Evolutionary conservation across 2,329 filamentous ascomycete species (phyloP), one percentile per base, ranked within the genome.

Genomic region (Xylariaceae sp.): DNA sequence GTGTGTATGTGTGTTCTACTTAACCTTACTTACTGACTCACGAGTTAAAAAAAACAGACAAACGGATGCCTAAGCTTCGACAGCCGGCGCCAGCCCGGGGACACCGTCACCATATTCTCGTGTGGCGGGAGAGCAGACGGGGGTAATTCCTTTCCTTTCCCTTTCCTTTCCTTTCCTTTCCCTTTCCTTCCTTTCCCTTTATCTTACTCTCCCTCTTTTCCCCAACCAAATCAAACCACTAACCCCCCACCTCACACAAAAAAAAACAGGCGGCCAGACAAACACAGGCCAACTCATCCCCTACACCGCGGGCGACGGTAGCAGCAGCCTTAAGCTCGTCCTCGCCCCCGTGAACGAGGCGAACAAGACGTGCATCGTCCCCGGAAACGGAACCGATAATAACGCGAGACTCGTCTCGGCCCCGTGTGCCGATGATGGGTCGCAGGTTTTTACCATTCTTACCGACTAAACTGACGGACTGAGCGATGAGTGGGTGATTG

Each of bases 61-160:
- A 63, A 73, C 36, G 71, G 71, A n/a, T 75, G 71, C 41, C 59
- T 75, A 31, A 72, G 65, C 55, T 68, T 73, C 31, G 71, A 75
- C 41, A 55, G 54, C 12, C 60, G 71, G 14, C 60, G 70, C 13
- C 51, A 57, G 4, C 53, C 56, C 3, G 65, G 63, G 2, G 70
- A 74, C 37, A 70, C 65, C 2, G 70, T 74, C 17, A 70, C 56
- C 4, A 38, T 75, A 13, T 75, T 75, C 44, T 71, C 70, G 2
- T 75, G 71, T 44, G 71, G 71, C 17, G 71, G 71, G 8, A 63
- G 70, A 24, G 71, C 70, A 12, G 70, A 65, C 29, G 71, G 71
- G 32, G 53, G 66, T 64, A 54, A 34, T 40, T n/a, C n/a, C n/a
- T n/a, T n/a, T n/a, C n/a, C n/a, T n/a, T n/a, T n/a, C n/a, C n/a